These are phyloP conservation scores for Chlamydomonas sphaeroides DNA, from an alignment of 139 green algal genomes.

Conservation along the genomic window DNA sequence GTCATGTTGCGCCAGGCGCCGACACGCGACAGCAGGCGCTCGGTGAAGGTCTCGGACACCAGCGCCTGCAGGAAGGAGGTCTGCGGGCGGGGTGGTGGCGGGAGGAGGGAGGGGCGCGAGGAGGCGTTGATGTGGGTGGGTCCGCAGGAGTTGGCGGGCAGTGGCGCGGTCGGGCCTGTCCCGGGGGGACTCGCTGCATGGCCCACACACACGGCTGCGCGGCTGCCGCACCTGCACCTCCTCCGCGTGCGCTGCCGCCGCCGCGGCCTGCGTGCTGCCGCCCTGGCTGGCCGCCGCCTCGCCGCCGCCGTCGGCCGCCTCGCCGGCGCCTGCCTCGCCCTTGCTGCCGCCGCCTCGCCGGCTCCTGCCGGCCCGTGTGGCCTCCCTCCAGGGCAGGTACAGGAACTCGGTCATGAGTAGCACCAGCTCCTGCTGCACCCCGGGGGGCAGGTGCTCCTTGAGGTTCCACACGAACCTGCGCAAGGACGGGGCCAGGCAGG, in stretches of 20 bases:
- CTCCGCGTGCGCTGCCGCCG: conserved; percentile 48
- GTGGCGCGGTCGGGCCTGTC: too few relatives aligned
- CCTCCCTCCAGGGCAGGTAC: conserved; percentile 85
- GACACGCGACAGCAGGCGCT: conserved; percentile 69
- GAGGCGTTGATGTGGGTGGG: too few relatives aligned
- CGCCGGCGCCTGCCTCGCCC: not conserved
- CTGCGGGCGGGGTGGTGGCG: not conserved
- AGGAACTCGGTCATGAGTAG: conserved; percentile 87
- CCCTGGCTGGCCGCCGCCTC: conserved; percentile 35
- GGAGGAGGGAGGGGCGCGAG: not conserved
- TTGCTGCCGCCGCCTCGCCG: not conserved
- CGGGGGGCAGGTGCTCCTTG: conserved; percentile 79
- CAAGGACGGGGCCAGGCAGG: too few relatives aligned
- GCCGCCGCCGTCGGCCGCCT: conserved; percentile 14
- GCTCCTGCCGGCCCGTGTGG: conserved; percentile 8
- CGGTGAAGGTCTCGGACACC: conserved; percentile 70
- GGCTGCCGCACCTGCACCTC: conserved; percentile 65
- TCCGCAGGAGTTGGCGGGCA: too few relatives aligned
- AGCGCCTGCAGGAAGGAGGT: conserved; percentile 55
- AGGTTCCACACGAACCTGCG: conserved; percentile 69
- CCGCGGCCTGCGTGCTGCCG: conserved; percentile 61
- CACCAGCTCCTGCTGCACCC: conserved; percentile 72
- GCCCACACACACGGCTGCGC: too few relatives aligned
- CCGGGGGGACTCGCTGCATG: too few relatives aligned
- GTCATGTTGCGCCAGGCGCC: not conserved